These are phyloP conservation scores for Penicillium ochrochloron DNA, from an alignment of 495 filamentous ascomycete species.

Conservation along the genomic window DNA sequence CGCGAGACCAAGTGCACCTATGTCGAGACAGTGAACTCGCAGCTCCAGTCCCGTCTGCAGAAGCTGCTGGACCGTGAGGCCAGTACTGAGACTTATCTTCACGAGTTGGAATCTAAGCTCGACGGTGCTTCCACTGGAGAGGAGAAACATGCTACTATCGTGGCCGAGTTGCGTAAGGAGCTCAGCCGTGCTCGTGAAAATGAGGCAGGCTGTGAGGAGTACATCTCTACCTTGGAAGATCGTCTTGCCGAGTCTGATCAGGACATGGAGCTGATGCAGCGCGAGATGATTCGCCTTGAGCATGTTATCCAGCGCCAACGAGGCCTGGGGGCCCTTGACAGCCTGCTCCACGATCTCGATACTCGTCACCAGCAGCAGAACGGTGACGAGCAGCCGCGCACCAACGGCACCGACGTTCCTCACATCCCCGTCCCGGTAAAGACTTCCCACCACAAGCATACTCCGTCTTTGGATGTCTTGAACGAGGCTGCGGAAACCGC, in stretches of 20 bases:
- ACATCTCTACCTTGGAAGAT: conserved; percentile 96
- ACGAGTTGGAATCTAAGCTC: conserved; percentile 86
- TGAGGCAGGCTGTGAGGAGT: conserved; percentile 87
- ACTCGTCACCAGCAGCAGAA: conserved; percentile 72
- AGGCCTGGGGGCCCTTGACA: conserved; percentile 92
- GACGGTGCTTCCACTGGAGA: conserved; percentile 90
- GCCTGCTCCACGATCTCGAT: conserved; percentile 87
- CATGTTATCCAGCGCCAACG: conserved; percentile 95
- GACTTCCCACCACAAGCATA: conserved; percentile 37
- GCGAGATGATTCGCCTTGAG: conserved; percentile 91
- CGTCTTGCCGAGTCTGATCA: conserved; percentile 94
- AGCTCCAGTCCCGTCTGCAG: conserved; percentile 84
- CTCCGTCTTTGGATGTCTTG: conserved; percentile 50
- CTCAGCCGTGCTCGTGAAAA: conserved; percentile 87
- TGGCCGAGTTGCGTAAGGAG: conserved; percentile 88
- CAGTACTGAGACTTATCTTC: conserved; percentile 88
- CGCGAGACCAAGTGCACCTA: conserved; percentile 93
- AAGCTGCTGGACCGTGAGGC: conserved; percentile 89
- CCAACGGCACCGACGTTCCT: conserved; percentile 29
- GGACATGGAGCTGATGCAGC: conserved; percentile 94
- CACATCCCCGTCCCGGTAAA: conserved; percentile 23
- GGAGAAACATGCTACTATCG: conserved; percentile 84
- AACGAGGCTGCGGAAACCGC: conserved; percentile 56
- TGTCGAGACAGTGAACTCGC: conserved; percentile 86
- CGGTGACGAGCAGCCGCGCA: conserved; percentile 41